Conservation (phyloP, 306 rosid species). For the Datisca glomerata region DNA sequence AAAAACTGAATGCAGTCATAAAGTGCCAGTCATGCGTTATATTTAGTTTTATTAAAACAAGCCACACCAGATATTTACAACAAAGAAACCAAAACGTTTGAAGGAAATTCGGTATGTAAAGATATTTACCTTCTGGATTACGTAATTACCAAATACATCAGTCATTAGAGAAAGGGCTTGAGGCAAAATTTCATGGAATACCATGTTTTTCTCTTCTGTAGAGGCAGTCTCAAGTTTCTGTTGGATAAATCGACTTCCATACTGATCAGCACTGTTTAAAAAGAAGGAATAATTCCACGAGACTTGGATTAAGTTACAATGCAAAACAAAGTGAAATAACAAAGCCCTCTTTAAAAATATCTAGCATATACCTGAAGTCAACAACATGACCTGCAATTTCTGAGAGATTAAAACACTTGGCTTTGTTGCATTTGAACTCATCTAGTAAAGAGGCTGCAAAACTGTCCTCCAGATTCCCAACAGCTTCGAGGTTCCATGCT, state of each 20-base stretch:
- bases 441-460: constrained; percentile 73
- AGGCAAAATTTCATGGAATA: constrained; percentile 90
- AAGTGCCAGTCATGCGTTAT: too few relatives aligned
- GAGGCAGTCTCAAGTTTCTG: constrained; percentile 93
- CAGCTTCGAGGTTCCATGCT: constrained; percentile 65
- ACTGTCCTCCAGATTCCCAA: constrained; percentile 57
- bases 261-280: constrained; percentile 75
- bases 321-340: constrained; percentile 1
- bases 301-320: neutral
- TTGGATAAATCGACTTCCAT: constrained; percentile 90
- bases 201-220: constrained; percentile 79
- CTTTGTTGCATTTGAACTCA: constrained; percentile 82
- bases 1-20: constrained; percentile 53
- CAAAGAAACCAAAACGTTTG: constrained; percentile 2
- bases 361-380: constrained; percentile 55
- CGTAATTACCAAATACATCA: constrained; percentile 93
- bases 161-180: constrained; percentile 89
- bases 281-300: neutral
- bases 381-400: constrained; percentile 66
- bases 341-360: neutral
- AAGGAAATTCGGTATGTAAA: constrained; percentile 1
- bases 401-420: constrained; percentile 74
- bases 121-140: constrained; percentile 75
- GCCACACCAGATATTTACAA: neutral
- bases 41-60: too few relatives aligned